Percentiles rank a stretch among this genome's conserved stretches.
phyloP scores from a whole-genome alignment of 345 rosid species.

The Acer saccharum region DNA sequence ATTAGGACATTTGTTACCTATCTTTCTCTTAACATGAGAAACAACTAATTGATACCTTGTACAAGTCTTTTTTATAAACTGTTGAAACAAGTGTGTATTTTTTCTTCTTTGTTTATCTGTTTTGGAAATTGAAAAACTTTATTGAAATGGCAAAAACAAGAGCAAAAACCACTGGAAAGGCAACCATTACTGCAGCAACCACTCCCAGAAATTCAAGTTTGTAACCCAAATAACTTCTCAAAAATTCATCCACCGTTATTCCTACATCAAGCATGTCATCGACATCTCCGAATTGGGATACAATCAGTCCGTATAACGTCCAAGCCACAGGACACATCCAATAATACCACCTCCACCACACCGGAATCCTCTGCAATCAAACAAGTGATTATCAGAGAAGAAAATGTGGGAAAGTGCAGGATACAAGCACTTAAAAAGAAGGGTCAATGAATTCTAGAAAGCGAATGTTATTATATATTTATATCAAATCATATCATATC shows the following conservation, averaged over 20 bases:
- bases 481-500: too few species aligned
- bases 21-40: too few species aligned
- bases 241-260: constrained; percentile 15
- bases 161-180: constrained; percentile 21
- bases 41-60: too few species aligned
- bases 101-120: constrained; percentile 6
- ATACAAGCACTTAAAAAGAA: too few species aligned
- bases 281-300: constrained; percentile 45
- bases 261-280: constrained; percentile 12
- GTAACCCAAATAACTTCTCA: constrained; percentile 21
- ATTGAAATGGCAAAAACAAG: constrained; percentile 19
- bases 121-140: constrained; percentile 25
- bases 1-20: too few species aligned
- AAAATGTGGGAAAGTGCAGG: too few species aligned
- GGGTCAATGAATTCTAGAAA: too few species aligned
- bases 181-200: constrained; percentile 15
- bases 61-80: too few species aligned
- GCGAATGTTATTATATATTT: too few species aligned
- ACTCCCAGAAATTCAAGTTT: constrained; percentile 21
- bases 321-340: constrained; percentile 50
- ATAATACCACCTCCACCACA: constrained; percentile 64
- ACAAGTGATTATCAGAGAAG: background rate
- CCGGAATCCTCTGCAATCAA: constrained; percentile 38
- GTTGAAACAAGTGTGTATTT: too few species aligned
- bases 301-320: constrained; percentile 50